phyloP scores from a whole-genome alignment of 768 basidiomycete species.

The Dacryopinax primogenitus region DNA sequence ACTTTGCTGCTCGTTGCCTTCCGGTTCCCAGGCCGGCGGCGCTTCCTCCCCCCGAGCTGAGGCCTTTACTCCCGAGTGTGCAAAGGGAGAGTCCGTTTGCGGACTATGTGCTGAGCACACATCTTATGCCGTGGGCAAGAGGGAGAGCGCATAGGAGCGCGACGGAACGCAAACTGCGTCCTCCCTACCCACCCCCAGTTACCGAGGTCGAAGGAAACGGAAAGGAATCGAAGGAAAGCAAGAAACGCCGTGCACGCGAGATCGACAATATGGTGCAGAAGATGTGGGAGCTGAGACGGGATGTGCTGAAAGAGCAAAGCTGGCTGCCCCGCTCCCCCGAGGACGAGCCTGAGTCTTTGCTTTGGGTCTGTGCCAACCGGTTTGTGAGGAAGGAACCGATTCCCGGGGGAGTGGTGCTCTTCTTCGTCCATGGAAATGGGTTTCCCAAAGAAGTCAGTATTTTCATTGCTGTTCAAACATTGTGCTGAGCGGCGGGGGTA shows the following conservation, averaged over 20 bases:
- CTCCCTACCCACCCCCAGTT: slow-evolving; percentile 1
- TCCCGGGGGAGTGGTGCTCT: slow-evolving; percentile 46
- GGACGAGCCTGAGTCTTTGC: slow-evolving; percentile 19
- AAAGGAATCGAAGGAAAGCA: not conserved
- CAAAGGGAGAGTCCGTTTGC: not conserved
- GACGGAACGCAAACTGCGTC: not conserved
- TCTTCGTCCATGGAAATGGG: slow-evolving; percentile 75
- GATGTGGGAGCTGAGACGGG: not conserved
- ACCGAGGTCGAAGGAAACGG: not conserved
- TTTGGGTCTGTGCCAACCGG: slow-evolving; percentile 65
- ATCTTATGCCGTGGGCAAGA: slow-evolving; percentile 20
- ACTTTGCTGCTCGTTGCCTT: not conserved
- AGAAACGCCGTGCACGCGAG: slow-evolving; percentile 18
- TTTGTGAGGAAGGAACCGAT: slow-evolving; percentile 32
- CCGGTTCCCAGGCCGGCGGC: not conserved
- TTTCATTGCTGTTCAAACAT: not conserved
- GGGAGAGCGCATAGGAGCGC: slow-evolving; percentile 13
- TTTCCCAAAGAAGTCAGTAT: slow-evolving; percentile 64
- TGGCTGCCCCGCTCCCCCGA: slow-evolving; percentile 17
- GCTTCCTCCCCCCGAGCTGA: not conserved
- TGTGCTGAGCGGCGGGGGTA: not conserved
- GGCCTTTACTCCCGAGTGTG: not conserved
- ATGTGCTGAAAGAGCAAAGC: not conserved
- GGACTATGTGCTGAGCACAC: slow-evolving; percentile 15
- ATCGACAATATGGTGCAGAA: slow-evolving; percentile 16